phyloP scores from a whole-genome alignment of 2,329 filamentous ascomycete genomes.

The Aspergillus versicolor region DNA sequence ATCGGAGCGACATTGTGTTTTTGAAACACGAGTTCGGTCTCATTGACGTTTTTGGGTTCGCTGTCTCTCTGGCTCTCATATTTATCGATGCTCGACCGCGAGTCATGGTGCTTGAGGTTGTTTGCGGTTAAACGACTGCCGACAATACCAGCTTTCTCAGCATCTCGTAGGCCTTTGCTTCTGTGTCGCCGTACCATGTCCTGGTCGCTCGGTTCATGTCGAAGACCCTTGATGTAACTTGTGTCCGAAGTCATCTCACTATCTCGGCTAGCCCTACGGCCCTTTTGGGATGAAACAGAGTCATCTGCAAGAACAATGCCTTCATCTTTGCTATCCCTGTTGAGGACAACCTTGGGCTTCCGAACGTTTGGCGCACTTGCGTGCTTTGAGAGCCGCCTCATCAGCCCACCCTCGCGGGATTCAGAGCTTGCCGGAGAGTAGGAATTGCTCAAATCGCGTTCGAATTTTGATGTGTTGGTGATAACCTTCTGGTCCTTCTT shows the following conservation, averaged over 20 bases:
- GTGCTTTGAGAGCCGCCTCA: conserved; percentile 59
- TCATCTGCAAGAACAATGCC: conserved; percentile 58
- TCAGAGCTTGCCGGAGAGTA: conserved; percentile 57
- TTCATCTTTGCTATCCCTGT: conserved; percentile 58
- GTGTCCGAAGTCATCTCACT: conserved; percentile 49
- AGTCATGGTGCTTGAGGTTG: conserved; percentile 64
- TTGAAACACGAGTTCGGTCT: conserved; percentile 55
- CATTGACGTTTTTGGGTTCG: conserved; percentile 42
- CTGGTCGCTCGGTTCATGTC: conserved; percentile 51
- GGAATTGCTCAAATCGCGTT: conserved; percentile 62
- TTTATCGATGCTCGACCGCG: conserved; percentile 56
- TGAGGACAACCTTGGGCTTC: conserved; percentile 62
- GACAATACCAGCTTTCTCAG: conserved; percentile 55
- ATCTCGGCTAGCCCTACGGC: conserved; percentile 54
- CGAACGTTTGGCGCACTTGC: conserved; percentile 61
- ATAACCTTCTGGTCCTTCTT: conserved; percentile 86
- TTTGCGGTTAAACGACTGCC: conserved; percentile 62
- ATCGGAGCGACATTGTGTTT: conserved; percentile 71
- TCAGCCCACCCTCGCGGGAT: conserved; percentile 55
- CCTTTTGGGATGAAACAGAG: conserved; percentile 50
- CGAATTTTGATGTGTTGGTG: conserved; percentile 68
- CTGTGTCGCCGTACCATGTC: conserved; percentile 54
- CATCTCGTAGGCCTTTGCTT: conserved; percentile 56
- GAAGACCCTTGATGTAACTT: conserved; percentile 44
- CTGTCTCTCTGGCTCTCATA: conserved; percentile 41